These are phyloP conservation scores for Inga leiocalycina DNA, from an alignment of 306 rosid species.

Conservation along the genomic window DNA sequence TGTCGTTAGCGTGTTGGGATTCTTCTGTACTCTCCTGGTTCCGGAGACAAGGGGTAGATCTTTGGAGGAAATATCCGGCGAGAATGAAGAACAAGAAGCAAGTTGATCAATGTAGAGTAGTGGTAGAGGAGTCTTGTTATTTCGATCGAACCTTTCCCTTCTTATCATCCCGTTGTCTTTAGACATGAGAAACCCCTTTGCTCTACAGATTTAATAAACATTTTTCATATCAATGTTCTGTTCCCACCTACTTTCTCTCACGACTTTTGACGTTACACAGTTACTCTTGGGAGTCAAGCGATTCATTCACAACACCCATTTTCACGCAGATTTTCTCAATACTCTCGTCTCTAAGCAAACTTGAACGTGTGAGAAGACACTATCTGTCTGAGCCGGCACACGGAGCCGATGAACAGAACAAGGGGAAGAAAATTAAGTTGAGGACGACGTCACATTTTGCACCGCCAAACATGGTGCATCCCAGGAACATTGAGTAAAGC, in stretches of 20 bases:
- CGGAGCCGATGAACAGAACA: neutral
- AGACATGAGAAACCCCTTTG: neutral
- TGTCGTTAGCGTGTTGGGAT: slow-evolving; percentile 57
- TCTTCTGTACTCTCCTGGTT: slow-evolving; percentile 64
- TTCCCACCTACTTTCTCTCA: neutral
- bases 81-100: slow-evolving; percentile 53
- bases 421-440: neutral
- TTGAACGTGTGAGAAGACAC: neutral
- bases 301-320: neutral
- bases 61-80: slow-evolving; percentile 78
- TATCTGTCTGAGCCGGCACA: neutral
- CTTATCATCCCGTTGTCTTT: neutral
- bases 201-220: neutral
- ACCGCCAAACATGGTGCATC: neutral
- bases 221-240: neutral
- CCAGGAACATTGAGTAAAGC: neutral
- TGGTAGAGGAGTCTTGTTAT: neutral
- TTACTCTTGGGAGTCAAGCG: too few species aligned
- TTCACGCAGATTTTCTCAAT: neutral
- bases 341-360: neutral
- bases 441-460: neutral
- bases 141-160: neutral
- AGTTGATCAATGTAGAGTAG: neutral
- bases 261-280: too few species aligned
- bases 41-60: slow-evolving; percentile 78